Base-by-base conservation (phyloP, 2,329 filamentous ascomycete species). In the Neonectria punicea region DNA sequence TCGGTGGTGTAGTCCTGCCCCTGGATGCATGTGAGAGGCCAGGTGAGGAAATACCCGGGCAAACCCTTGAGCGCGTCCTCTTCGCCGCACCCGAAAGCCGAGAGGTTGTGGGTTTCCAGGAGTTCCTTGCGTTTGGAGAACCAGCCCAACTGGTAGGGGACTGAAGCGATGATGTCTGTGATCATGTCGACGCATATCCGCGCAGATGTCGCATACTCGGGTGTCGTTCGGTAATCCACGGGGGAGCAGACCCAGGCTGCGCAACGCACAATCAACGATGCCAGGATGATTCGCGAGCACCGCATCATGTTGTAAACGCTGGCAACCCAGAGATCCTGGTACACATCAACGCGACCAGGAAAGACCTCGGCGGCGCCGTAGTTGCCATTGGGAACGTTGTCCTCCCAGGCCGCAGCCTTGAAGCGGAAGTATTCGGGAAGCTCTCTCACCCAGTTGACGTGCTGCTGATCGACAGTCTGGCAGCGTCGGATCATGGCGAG, bases 81-180 rank as follows among this genome's bases (percentile, higher is more conserved):
- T 20, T 85, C 79, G 20, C 84, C 85, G 67, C 83, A 86, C 1
- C 79, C 82, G 70, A 86, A 87, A 2, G 79, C 77, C 2, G 80
- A 80, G 25, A 86, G 72, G 44, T 81, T 81, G 44, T 78, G 75
- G 18, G 75, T 75, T 46, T 80, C 74, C 11, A 82, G 75, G 14
- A 84, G 73, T 39, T 84, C 78, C 50, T 76, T 80, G 63, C 80
- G 77, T 58, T 81, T 82, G 14, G 83, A 77, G 60, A 86, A 85
- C 86, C 87, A 89, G 44, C 87, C 87, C 2, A 90, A 80, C 72
- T 87, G 84, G 68, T 85, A 90, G 0, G 88, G 88, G n/a, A 89
- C 84, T 2, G 84, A 86, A 1, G 88, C 86, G 58, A 90, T 82
- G 41, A 90, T 85, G 68, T 90, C 88, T 3, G 83, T 82, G 67